These are phyloP conservation scores for Panellus pusillus DNA, from an alignment of 768 basidiomycete species.

Conservation along the genomic window DNA sequence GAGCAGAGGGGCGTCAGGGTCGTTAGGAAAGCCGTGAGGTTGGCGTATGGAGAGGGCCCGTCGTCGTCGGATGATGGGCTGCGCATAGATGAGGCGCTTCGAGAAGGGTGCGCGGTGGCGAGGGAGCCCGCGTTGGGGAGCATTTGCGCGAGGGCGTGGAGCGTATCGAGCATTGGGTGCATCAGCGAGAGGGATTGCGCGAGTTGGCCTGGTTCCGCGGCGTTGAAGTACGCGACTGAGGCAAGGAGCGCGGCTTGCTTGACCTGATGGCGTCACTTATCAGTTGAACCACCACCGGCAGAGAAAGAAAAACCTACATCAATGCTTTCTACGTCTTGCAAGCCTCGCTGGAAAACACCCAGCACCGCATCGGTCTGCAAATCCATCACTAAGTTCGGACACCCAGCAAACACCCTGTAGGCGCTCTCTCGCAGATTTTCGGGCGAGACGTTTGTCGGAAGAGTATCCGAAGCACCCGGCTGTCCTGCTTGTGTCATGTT, in stretches of 20 bases:
- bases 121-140: conserved; percentile 32
- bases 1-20: conserved; percentile 71
- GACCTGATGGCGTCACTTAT: conserved; percentile 43
- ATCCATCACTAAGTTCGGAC: conserved; percentile 76
- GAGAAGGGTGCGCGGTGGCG: conserved; percentile 20
- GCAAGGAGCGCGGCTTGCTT: conserved; percentile 73
- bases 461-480: conserved; percentile 9
- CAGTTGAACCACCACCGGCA: neutral
- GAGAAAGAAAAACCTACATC: conserved; percentile 46
- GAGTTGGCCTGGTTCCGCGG: conserved; percentile 61
- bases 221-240: conserved; percentile 65
- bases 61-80: conserved; percentile 30
- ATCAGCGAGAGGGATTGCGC: conserved; percentile 61
- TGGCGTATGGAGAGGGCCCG: conserved; percentile 29
- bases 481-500: conserved; percentile 50
- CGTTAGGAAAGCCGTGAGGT: conserved; percentile 65
- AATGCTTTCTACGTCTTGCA: conserved; percentile 65
- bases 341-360: conserved; percentile 62
- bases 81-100: conserved; percentile 14
- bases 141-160: conserved; percentile 52
- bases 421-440: conserved; percentile 56
- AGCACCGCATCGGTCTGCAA: conserved; percentile 71
- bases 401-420: conserved; percentile 70
- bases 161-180: conserved; percentile 73
- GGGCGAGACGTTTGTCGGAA: conserved; percentile 8